Evolutionary conservation across 176 grass and related monocot genomes (phyloP).

Genomic region (Musa troglodytarum): DNA sequence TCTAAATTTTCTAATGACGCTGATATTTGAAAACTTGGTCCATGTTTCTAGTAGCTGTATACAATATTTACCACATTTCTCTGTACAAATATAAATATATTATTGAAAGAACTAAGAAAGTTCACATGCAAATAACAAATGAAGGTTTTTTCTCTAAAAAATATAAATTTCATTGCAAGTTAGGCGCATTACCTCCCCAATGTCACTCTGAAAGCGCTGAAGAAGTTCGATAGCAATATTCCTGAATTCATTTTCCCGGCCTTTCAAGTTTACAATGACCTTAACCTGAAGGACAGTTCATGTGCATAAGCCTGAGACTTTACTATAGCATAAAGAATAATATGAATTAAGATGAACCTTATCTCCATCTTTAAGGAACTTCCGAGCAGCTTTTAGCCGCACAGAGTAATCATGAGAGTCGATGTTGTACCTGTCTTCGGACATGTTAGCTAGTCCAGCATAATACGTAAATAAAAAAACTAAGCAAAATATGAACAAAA

Average conservation of each 20-base stretch:
- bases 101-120: too few species aligned
- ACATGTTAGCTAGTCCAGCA: background rate
- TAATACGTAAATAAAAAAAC: background rate
- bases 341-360: constrained; percentile 45
- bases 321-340: background rate
- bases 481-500: background rate
- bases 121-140: too few species aligned
- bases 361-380: constrained; percentile 90
- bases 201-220: constrained; percentile 71
- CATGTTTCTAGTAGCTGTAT: too few species aligned
- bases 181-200: constrained; percentile 58
- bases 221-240: constrained; percentile 77
- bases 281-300: constrained; percentile 51
- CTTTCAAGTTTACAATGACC: constrained; percentile 87
- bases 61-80: too few species aligned
- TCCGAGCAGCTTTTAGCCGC: constrained; percentile 63
- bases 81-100: too few species aligned
- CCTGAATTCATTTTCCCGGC: constrained; percentile 71
- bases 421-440: constrained; percentile 66
- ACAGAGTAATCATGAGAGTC: constrained; percentile 80
- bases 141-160: too few species aligned
- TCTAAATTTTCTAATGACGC: too few species aligned
- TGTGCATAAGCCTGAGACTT: background rate
- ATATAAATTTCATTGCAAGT: too few species aligned
- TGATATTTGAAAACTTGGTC: too few species aligned